Conservation (phyloP, 805 yeast genomes). For the Schwanniomyces sp. region DNA sequence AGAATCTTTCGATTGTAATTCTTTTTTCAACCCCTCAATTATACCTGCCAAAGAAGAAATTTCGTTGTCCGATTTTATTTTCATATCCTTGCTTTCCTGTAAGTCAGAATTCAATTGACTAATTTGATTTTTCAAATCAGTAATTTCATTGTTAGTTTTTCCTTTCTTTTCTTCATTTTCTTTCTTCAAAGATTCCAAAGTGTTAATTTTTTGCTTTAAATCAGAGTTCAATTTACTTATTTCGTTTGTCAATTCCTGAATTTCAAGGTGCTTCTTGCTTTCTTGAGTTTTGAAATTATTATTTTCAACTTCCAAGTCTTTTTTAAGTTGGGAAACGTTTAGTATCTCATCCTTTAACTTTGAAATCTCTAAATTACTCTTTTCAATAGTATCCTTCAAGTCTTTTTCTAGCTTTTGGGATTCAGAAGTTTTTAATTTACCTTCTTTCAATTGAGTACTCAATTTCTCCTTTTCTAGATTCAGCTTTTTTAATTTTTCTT, state of each 20-base stretch:
- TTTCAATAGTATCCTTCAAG: neutral
- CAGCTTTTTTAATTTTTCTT: neutral
- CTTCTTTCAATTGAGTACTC: neutral
- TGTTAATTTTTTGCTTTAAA: neutral
- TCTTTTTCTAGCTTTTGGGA: constrained; percentile 1
- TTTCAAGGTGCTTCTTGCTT: neutral
- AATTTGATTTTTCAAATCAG: neutral
- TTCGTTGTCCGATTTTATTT: neutral
- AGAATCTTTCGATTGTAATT: neutral
- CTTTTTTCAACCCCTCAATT: neutral
- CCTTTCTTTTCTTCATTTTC: neutral
- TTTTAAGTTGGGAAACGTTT: neutral
- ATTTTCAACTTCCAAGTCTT: neutral
- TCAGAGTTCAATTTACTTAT: neutral
- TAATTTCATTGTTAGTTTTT: neutral
- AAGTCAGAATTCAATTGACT: constrained; percentile 1
- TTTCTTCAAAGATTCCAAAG: neutral
- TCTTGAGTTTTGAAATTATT: neutral
- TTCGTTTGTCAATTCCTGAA: neutral
- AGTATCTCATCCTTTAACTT: neutral
- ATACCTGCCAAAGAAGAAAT: neutral
- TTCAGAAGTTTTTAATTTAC: neutral
- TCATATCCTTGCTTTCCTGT: neutral
- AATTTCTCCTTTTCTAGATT: neutral
- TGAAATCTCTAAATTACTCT: neutral